A percentile compares a stretch with the other conserved stretches of the same genome.
Conservation (phyloP, 31 red algal genomes). For the Asparagopsis taxiformis region DNA sequence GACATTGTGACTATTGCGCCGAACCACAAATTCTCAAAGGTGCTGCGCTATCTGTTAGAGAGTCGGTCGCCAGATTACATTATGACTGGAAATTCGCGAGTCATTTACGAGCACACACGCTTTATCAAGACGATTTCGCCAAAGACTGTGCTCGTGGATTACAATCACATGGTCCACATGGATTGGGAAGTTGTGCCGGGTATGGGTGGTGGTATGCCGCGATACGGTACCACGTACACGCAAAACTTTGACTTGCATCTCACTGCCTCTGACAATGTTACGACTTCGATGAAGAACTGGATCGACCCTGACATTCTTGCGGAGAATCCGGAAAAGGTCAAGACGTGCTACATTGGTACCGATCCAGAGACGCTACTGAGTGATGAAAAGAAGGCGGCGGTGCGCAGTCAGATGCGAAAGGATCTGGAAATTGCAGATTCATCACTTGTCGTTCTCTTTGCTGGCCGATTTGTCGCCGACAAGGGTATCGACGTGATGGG, state of each 20-base stretch:
- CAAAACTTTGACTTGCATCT: conserved; percentile 50
- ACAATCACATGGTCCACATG: conserved; percentile 79
- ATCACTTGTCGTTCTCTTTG: conserved; percentile 50
- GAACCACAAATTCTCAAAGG: conserved; percentile 70
- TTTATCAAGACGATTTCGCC: conserved; percentile 62
- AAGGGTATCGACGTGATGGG: conserved; percentile 70
- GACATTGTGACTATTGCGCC: conserved; percentile 56
- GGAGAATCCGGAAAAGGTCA: conserved; percentile 35
- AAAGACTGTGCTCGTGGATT: conserved; percentile 38
- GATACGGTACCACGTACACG: conserved; percentile 44
- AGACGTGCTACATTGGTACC: conserved; percentile 70
- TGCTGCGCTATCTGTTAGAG: conserved; percentile 53
- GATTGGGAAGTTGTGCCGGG: conserved; percentile 57
- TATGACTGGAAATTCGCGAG: conserved; percentile 51
- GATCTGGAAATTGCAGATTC: conserved; percentile 31
- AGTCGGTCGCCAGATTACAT: conserved; percentile 57
- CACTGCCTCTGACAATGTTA: conserved; percentile 64
- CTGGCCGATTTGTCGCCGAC: conserved; percentile 50
- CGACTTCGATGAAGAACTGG: conserved; percentile 51
- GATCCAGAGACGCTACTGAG: conserved; percentile 14
- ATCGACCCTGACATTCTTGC: conserved; percentile 36
- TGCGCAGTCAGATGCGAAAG: conserved; percentile 38
- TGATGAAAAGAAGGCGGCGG: conserved; percentile 20
- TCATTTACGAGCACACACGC: conserved; percentile 61
- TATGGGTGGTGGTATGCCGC: conserved; percentile 57